Conservation (phyloP, 352 stramenopile genomes). For the Aphanomyces invadans region DNA sequence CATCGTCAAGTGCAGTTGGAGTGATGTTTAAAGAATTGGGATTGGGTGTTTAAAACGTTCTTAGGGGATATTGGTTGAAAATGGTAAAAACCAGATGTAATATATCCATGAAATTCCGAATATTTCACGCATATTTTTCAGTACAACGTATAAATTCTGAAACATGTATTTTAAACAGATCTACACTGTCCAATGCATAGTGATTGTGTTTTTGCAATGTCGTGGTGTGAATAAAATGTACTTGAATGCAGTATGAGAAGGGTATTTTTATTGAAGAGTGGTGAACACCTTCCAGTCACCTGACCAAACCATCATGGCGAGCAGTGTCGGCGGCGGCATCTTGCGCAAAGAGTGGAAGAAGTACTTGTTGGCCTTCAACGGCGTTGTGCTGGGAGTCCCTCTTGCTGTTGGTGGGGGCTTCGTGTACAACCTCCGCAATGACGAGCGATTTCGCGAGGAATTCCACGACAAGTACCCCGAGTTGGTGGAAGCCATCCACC, state of each 20-base stretch:
- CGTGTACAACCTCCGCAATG: conserved; percentile 75
- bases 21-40: too few relatives aligned
- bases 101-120: neutral
- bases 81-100: too few relatives aligned
- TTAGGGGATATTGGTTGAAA: too few relatives aligned
- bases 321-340: neutral
- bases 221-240: neutral
- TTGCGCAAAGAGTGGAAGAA: conserved; percentile 33
- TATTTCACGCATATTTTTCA: too few relatives aligned
- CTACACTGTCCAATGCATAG: neutral
- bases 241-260: neutral
- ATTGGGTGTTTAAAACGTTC: too few relatives aligned
- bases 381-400: conserved; percentile 71
- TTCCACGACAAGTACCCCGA: conserved; percentile 80
- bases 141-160: too few relatives aligned
- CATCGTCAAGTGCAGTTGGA: neutral
- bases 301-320: neutral
- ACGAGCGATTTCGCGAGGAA: conserved; percentile 78
- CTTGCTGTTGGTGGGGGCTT: conserved; percentile 51
- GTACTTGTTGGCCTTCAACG: conserved; percentile 69
- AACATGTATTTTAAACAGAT: too few relatives aligned
- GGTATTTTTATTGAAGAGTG: too few relatives aligned
- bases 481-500: conserved; percentile 53
- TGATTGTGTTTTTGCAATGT: neutral
- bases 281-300: conserved; percentile 16